Conservation (phyloP, 352 stramenopile species). For the Phytophthora litchii region DNA sequence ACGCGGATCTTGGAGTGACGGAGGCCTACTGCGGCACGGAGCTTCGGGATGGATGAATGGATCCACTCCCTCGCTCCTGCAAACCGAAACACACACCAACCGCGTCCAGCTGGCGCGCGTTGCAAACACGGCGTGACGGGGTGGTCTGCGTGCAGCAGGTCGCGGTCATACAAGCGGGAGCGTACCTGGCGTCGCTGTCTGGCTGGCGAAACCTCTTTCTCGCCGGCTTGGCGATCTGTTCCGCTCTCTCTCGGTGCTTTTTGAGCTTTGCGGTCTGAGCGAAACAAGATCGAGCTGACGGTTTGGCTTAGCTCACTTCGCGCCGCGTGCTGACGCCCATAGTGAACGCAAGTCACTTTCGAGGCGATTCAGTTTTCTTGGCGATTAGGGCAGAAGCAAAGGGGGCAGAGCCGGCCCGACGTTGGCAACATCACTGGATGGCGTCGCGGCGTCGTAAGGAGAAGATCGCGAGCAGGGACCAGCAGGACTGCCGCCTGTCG, state of each 20-base stretch:
- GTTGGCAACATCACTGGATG: constrained; percentile 37
- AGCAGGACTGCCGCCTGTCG: constrained; percentile 15
- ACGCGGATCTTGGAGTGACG: constrained; percentile 32
- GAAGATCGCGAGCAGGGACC: constrained; percentile 33
- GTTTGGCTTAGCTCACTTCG: constrained; percentile 21
- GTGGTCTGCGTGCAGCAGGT: not conserved
- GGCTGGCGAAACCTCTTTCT: constrained; percentile 11
- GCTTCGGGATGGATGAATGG: constrained; percentile 37
- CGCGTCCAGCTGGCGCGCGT: constrained; percentile 28
- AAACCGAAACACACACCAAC: constrained; percentile 33
- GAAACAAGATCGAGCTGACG: constrained; percentile 35
- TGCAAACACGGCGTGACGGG: constrained; percentile 23
- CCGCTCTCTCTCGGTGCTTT: constrained; percentile 38
- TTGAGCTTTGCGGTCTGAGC: constrained; percentile 33
- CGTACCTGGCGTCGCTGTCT: constrained; percentile 33
- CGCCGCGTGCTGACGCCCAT: constrained; percentile 28
- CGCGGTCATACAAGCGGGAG: constrained; percentile 1
- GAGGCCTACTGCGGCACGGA: constrained; percentile 2
- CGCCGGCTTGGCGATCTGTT: constrained; percentile 18
- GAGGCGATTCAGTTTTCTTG: constrained; percentile 39
- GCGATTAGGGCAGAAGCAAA: constrained; percentile 37
- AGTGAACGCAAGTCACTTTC: constrained; percentile 30
- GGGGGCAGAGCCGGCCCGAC: constrained; percentile 16
- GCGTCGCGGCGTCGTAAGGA: constrained; percentile 34
- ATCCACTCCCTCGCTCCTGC: constrained; percentile 25